Evolutionary conservation across 129 eudicot species (phyloP).

Genomic region (Centrapalus pauciflorus): DNA sequence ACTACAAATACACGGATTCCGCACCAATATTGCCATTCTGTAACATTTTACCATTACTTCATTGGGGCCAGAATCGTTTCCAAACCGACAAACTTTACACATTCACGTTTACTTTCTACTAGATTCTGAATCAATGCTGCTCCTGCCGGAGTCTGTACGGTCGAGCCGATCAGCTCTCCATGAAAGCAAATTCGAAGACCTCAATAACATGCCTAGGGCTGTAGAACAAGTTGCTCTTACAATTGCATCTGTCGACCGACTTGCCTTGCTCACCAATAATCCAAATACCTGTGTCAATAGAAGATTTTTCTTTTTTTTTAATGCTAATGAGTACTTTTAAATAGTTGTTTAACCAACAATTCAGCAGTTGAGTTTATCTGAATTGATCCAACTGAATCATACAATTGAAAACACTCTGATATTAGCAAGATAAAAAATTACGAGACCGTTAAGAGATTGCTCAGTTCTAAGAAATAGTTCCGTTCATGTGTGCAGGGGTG

Average conservation of each 20-base stretch:
- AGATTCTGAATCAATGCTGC: constrained; percentile 49
- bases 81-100: not conserved
- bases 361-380: too few relatives aligned
- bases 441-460: too few relatives aligned
- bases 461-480: too few relatives aligned
- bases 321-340: too few relatives aligned
- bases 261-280: constrained; percentile 72
- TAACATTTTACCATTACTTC: too few relatives aligned
- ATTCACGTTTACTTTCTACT: constrained; percentile 11
- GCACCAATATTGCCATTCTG: constrained; percentile 1
- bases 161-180: constrained; percentile 82
- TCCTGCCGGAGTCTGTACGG: constrained; percentile 38
- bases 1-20: not conserved
- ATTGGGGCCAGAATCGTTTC: not conserved
- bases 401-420: too few relatives aligned
- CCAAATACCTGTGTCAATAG: constrained; percentile 85
- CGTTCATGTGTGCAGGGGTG: too few relatives aligned
- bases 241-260: constrained; percentile 68
- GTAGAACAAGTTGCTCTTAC: constrained; percentile 89
- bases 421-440: too few relatives aligned
- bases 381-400: too few relatives aligned
- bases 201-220: constrained; percentile 71
- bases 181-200: constrained; percentile 53
- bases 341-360: too few relatives aligned
- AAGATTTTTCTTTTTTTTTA: too few relatives aligned